Evolutionary conservation across 2,329 filamentous ascomycete genomes (phyloP).

Genomic region (Phyllosticta citriasiana): DNA sequence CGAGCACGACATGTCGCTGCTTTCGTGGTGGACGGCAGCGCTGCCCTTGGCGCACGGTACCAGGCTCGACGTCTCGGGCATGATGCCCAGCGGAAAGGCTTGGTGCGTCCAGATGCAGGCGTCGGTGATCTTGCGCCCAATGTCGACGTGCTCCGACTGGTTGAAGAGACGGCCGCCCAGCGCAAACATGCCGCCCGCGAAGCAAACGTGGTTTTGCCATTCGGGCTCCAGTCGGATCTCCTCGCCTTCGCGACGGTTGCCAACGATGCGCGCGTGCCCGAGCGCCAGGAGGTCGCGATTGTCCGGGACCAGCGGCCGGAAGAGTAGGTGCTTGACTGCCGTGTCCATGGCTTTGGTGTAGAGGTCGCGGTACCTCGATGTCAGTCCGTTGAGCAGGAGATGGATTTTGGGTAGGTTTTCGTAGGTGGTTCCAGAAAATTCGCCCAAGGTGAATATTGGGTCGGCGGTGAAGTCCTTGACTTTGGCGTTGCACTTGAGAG

Average conservation of each 20-base stretch:
- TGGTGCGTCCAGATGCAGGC: conserved; percentile 56
- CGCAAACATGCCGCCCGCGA: conserved; percentile 53
- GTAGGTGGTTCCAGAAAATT: conserved; percentile 32
- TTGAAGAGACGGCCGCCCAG: conserved; percentile 49
- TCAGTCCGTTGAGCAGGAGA: conserved; percentile 36
- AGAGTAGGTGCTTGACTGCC: conserved; percentile 37
- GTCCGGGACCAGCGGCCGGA: conserved; percentile 39
- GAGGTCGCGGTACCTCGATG: conserved; percentile 39
- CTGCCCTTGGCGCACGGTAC: conserved; percentile 33
- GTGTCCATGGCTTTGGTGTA: conserved; percentile 44
- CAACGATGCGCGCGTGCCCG: background rate
- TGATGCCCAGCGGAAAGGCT: conserved; percentile 46
- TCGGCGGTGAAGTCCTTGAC: conserved; percentile 13
- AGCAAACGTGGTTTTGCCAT: conserved; percentile 50
- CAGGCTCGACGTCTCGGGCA: conserved; percentile 50
- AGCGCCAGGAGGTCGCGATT: conserved; percentile 34
- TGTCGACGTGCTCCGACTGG: conserved; percentile 42
- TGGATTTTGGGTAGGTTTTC: conserved; percentile 40
- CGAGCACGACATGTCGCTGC: conserved; percentile 30
- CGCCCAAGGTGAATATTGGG: conserved; percentile 21
- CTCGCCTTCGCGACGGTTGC: background rate
- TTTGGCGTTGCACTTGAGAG: conserved; percentile 31
- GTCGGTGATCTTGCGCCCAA: conserved; percentile 48
- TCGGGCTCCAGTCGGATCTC: conserved; percentile 37
- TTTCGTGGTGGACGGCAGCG: background rate